Evolutionary conservation across 257 asterid species (phyloP), one percentile per base, ranked within the genome.

Genomic region (Forsythia suspensa): DNA sequence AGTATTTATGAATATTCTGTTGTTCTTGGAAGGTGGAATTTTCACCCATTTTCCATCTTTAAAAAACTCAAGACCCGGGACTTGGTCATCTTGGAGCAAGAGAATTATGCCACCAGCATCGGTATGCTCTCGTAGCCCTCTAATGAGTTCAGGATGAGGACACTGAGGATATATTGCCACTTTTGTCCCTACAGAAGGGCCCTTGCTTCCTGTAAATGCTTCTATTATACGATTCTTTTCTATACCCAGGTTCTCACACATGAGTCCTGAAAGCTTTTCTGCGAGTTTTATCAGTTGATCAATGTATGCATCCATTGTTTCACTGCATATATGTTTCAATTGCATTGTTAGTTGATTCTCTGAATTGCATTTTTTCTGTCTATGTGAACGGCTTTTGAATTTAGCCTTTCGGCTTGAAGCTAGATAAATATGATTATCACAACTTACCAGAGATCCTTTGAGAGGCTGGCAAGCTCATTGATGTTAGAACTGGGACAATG

Each of bases 71-170:
- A 94, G 96, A 41, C 98, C 98, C 0, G 96, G 96, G 73, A 94
- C 96, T 85, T 88, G 86, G 59, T 92, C 97, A 70, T 94, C 98
- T 78, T 94, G 98, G 84, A 92, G 97, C 82, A 94, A 74, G 74
- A 94, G 94, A 76, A 94, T 89, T 80, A 92, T 91, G 0, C 98
- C 98, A 0, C 98, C 98, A 16, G 98, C 98, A 80, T 94, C 98
- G 2, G 98, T 89, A 78, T 94, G 98, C 79, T 94, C 98, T 1
- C 98, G 86, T 16, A 94, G 96, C 36, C 98, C 98, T 77, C 96
- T 85, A 40, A 92, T 88, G 6, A 82, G 88, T 61, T 90, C 92
- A 6, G 98, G 94, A 46, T 34, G 85, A 0, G 92, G 91, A 40
- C 98, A 94, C 15, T 84, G 77, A 9, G 98, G 98, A 85, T 94